Evolutionary conservation across 108 stramenopile genomes (phyloP).

Genomic region (Pseudonitzschia pungens): DNA sequence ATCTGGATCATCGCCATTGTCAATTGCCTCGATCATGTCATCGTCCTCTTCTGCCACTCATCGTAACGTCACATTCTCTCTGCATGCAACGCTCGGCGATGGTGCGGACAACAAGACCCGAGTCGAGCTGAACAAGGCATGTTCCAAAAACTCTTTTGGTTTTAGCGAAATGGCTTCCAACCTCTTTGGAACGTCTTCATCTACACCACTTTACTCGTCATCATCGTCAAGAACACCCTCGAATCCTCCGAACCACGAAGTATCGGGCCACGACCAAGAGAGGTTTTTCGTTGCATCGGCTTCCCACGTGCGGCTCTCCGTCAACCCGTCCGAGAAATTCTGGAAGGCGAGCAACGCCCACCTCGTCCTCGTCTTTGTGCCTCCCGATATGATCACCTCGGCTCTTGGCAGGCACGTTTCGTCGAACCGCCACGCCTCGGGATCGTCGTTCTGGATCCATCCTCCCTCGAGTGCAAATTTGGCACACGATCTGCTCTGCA

Average conservation of each 20-base stretch:
- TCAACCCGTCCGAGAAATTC: conserved; percentile 17
- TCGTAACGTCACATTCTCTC: conserved; percentile 14
- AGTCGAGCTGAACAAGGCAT: conserved; percentile 32
- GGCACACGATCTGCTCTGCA: conserved; percentile 24
- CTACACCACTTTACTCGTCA: not conserved
- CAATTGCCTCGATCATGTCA: not conserved
- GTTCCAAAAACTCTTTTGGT: conserved; percentile 8
- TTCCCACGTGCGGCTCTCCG: conserved; percentile 20
- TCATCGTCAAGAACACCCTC: not conserved
- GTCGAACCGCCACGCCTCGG: conserved; percentile 18
- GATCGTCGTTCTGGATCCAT: conserved; percentile 38
- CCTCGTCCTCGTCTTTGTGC: conserved; percentile 28
- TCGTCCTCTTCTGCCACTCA: not conserved
- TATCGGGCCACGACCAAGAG: not conserved
- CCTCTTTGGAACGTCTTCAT: conserved; percentile 15
- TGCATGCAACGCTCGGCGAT: conserved; percentile 28
- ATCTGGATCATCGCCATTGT: not conserved
- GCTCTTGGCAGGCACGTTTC: conserved; percentile 24
- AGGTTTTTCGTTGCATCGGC: conserved; percentile 36
- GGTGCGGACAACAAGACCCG: conserved; percentile 25
- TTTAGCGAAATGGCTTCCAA: conserved; percentile 21
- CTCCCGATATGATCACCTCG: conserved; percentile 25
- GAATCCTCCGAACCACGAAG: not conserved
- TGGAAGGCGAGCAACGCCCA: conserved; percentile 10
- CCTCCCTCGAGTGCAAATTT: conserved; percentile 11